Evolutionary conservation across 2,329 filamentous ascomycete species (phyloP).

Genomic region (Epichloe coenophiala): DNA sequence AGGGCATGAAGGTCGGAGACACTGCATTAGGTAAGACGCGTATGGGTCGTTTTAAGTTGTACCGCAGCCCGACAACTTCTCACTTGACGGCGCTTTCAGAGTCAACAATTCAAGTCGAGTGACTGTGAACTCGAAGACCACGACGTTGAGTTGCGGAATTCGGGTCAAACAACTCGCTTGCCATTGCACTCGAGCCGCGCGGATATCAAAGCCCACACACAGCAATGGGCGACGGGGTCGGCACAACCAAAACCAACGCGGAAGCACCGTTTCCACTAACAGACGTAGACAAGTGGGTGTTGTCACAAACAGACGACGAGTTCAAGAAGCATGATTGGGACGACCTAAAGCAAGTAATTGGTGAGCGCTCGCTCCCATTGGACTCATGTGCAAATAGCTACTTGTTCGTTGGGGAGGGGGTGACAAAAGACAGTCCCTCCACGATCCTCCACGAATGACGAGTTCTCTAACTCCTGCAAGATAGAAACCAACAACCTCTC

Average conservation of each 20-base stretch:
- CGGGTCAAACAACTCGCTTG: no score
- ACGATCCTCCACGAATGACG: neutral
- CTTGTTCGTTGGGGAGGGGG: no score
- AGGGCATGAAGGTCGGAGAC: neutral
- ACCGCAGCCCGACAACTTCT: no score
- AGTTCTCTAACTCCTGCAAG: neutral
- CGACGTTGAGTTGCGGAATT: no score
- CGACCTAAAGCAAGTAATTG: constrained; percentile 53
- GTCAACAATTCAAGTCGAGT: no score
- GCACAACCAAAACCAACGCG: constrained; percentile 11
- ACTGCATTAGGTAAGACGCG: neutral
- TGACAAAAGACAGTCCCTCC: neutral
- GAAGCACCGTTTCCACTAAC: constrained; percentile 46
- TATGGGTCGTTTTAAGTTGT: no score
- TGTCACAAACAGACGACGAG: constrained; percentile 53
- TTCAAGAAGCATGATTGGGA: constrained; percentile 64
- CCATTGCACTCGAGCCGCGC: neutral
- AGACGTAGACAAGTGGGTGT: constrained; percentile 41
- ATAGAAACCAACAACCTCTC: constrained; percentile 49
- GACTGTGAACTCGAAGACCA: no score
- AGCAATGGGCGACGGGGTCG: constrained; percentile 26
- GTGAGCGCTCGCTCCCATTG: constrained; percentile 23
- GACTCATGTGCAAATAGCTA: no score
- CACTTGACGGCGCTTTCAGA: no score
- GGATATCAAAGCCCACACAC: neutral